A percentile compares a stretch with the other conserved stretches of the same genome.
Conservation (phyloP, 2,329 filamentous ascomycete genomes). For the Cercospora janseana region DNA sequence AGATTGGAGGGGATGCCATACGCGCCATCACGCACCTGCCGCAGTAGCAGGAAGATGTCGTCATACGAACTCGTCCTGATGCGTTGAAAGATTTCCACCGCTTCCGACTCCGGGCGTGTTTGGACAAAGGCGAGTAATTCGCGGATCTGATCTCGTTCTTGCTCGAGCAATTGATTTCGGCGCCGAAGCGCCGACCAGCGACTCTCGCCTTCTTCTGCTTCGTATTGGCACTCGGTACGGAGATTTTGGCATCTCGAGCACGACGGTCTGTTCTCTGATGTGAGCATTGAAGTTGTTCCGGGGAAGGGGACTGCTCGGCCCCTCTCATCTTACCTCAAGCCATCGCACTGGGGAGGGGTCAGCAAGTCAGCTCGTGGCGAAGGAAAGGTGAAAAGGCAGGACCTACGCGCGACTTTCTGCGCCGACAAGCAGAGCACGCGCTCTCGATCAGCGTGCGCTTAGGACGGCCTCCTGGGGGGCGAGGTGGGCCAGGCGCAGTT, state of each 20-base stretch:
- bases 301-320: not conserved
- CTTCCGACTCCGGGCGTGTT: slow-evolving; percentile 31
- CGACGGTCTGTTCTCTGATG: slow-evolving; percentile 26
- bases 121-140: slow-evolving; percentile 33
- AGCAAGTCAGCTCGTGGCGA: slow-evolving; percentile 13
- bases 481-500: slow-evolving; percentile 18
- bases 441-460: slow-evolving; percentile 33
- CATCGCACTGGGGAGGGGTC: slow-evolving; percentile 27
- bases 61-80: slow-evolving; percentile 29
- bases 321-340: slow-evolving; percentile 31
- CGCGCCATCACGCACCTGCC: slow-evolving; percentile 22
- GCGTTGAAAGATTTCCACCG: slow-evolving; percentile 33
- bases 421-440: slow-evolving; percentile 33
- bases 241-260: slow-evolving; percentile 35
- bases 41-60: slow-evolving; percentile 28
- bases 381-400: not conserved
- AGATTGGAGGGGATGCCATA: slow-evolving; percentile 16
- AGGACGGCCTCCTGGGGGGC: slow-evolving; percentile 22
- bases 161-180: slow-evolving; percentile 34
- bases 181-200: slow-evolving; percentile 37
- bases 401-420: slow-evolving; percentile 31
- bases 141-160: slow-evolving; percentile 33
- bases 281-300: slow-evolving; percentile 7
- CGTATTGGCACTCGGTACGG: slow-evolving; percentile 35
- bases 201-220: slow-evolving; percentile 38